phyloP scores from a whole-genome alignment of 768 basidiomycete genomes.

The Boletus tomentosulus region DNA sequence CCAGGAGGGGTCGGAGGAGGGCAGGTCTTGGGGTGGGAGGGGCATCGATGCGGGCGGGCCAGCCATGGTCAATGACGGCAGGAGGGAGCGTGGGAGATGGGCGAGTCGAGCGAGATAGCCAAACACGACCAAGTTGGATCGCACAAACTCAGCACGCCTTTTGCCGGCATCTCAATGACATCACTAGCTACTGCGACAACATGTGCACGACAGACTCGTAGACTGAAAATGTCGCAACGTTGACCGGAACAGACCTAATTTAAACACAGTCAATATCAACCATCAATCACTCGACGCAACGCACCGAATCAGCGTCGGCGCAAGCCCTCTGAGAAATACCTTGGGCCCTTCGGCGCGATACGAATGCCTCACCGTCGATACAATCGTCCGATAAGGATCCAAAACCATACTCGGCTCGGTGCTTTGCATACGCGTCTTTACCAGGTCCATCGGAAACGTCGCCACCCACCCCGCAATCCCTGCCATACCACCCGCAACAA shows the following conservation, averaged over 20 bases:
- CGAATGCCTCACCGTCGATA: conserved; percentile 55
- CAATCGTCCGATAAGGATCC: conserved; percentile 57
- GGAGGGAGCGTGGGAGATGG: background rate
- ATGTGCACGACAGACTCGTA: conserved; percentile 59
- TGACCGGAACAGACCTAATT: conserved; percentile 77
- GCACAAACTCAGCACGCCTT: conserved; percentile 32
- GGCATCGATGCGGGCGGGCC: conserved; percentile 27
- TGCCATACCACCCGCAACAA: conserved; percentile 72
- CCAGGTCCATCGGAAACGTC: conserved; percentile 86
- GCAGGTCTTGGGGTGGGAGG: conserved; percentile 10
- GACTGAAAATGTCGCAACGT: conserved; percentile 75
- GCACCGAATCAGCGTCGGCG: conserved; percentile 77
- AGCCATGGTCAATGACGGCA: conserved; percentile 14
- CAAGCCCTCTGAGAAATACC: conserved; percentile 74
- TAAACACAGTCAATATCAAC: background rate
- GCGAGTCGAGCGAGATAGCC: too few species aligned
- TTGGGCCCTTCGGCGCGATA: conserved; percentile 59
- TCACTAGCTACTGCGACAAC: conserved; percentile 17
- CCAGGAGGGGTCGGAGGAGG: conserved; percentile 52
- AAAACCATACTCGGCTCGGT: conserved; percentile 2
- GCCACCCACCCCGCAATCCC: conserved; percentile 73
- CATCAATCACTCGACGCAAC: conserved; percentile 3
- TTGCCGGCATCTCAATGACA: conserved; percentile 16
- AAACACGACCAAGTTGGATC: too few species aligned
- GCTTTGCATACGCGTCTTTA: conserved; percentile 87